Base-by-base conservation (phyloP, 768 basidiomycete genomes). In the Leccinum disarticulatum region DNA sequence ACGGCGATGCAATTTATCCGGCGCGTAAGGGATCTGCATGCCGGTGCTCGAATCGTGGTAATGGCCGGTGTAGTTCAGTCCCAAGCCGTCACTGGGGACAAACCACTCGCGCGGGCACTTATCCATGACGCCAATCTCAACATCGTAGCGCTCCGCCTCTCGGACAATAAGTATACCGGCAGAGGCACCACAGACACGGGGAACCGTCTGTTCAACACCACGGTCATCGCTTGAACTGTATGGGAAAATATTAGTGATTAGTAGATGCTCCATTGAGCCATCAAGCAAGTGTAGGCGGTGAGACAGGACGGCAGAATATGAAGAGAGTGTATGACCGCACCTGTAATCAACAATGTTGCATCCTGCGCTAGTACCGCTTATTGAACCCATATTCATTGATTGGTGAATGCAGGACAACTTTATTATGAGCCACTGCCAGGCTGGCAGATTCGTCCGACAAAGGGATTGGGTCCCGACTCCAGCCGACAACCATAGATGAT, bases 1-100 rank as follows among this genome's bases (percentile, higher is more conserved):
- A 61, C 60, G 43, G 52, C 57, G 48, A 61, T 61, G 60, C 60
- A 61, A 52, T 61, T 61, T 59, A 61, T 61, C 52, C 57, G 15
- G 57, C 60, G 52, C 48, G 4, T 6, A 54, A 61, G 60, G 52
- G 47, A 54, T 54, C 60, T 61, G 47, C 35, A 61, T 54, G 57
- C 60, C 36, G 31, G 60, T 61, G 57, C 30, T 61, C 60, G 60
- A 61, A 61, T 61, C 36, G 60, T 61, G 60, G 57, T 61, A 48
- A 57, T 61, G 38, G 60, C 60, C 36, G 60, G 60, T 41, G 60
- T 61, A 33, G 60, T 59, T 50, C 60, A 61, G 31, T 61, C 57
- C 57, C 60, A 54, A 59, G 60, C 60, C 30, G 30, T 61, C 52
- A 61, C 60, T 61, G 60, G 60, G 52, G 36, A 61, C 28, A 15